phyloP scores from a whole-genome alignment of 1,284 basidiomycete species.

The Leccinum variabile region DNA sequence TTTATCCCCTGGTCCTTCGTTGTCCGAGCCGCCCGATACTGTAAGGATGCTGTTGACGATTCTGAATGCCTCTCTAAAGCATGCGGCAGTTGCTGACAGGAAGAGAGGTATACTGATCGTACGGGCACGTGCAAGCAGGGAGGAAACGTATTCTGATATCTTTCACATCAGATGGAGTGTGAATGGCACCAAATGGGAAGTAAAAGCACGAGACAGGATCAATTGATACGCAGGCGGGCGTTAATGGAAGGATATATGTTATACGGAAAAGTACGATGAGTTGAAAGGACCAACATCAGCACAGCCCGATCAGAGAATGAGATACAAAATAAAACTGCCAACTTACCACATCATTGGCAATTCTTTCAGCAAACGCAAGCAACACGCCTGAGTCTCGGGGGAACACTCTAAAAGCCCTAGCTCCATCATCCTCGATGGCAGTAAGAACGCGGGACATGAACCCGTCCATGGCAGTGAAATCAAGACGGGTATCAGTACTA shows the following conservation, averaged over 20 bases:
- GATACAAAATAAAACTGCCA: neutral
- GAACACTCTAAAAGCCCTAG: slow-evolving; percentile 82
- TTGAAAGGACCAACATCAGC: slow-evolving; percentile 1
- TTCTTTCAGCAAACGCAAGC: slow-evolving; percentile 70
- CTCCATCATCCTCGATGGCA: slow-evolving; percentile 73
- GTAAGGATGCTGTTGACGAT: slow-evolving; percentile 78
- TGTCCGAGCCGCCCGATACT: slow-evolving; percentile 37
- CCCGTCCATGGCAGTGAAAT: slow-evolving; percentile 89
- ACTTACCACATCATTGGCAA: slow-evolving; percentile 77
- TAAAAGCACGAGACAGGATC: neutral
- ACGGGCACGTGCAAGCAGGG: slow-evolving; percentile 76
- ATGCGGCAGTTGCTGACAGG: slow-evolving; percentile 85
- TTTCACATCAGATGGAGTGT: slow-evolving; percentile 31
- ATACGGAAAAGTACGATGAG: neutral
- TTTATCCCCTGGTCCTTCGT: slow-evolving; percentile 18
- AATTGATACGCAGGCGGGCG: too few relatives aligned
- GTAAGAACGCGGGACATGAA: slow-evolving; percentile 77
- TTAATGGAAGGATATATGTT: neutral
- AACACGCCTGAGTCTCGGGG: slow-evolving; percentile 75
- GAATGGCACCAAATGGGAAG: neutral
- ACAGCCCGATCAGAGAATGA: neutral
- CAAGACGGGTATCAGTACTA: slow-evolving; percentile 30
- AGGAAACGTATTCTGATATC: slow-evolving; percentile 86
- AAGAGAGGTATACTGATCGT: slow-evolving; percentile 75
- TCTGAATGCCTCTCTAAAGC: slow-evolving; percentile 85